Base-by-base conservation (phyloP, 768 basidiomycete species). In the Agaricus subrufescens region DNA sequence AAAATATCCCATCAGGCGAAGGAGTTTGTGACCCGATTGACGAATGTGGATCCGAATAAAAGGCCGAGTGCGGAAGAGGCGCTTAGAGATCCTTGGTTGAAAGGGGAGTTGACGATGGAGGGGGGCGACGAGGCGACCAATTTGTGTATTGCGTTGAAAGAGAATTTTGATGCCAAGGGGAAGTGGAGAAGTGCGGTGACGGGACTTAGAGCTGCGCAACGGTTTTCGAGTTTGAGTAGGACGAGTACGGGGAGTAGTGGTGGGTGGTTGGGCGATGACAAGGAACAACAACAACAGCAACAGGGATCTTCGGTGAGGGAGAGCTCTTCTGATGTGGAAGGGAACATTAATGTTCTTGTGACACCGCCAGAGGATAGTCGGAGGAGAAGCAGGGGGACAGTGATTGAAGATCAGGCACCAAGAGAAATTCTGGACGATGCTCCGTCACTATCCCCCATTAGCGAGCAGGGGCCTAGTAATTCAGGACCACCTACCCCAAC, bases 1-100 rank as follows among this genome's bases (percentile, higher is more conserved):
- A 97, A 96, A 57, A 82, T 96, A 39, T 91, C 90, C 2, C 65
- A 74, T 2, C 80, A 86, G 71, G 95, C 94, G 10, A 98, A 96
- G 66, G 71, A 79, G 27, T 98, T 99, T 64, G 89, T 98, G 66
- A 78, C 73, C 60, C 67, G 74, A 0, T 71, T 97, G 26, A 74
- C 98, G 6, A 79, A 84, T 50, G 79, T 87, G 0, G 83, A 96
- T 63, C 88, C 94, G 0, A 61, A 69, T 0, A 71, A 80, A 55
- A 83, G 97, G 29, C 86, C 84, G 0, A 89, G 91, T 0, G 90
- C 92, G 0, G 72, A 73, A 1, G 75, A 91, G 59, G 94, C 94
- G 1, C 72, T 87, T 6, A 64, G 74, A 14, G 80, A 92, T 66
- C 77, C 82, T 83, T 94, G 91, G 93, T 71, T 93, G 37, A 88